Evolutionary conservation across 2,329 filamentous ascomycete genomes (phyloP).

Genomic region (Penicillium rolfsii): DNA sequence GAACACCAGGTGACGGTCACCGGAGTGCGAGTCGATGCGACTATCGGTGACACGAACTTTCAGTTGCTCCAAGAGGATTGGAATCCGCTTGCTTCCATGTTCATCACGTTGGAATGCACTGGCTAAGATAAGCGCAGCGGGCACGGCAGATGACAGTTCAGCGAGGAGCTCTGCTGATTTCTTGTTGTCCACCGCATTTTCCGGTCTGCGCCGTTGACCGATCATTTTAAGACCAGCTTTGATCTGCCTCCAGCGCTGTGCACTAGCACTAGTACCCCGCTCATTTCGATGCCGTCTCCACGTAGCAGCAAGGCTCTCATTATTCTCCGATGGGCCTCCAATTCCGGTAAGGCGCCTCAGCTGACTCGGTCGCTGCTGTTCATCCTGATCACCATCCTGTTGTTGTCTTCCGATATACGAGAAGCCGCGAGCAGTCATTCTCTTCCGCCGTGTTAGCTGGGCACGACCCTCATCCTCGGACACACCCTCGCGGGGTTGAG

Average conservation of each 20-base stretch:
- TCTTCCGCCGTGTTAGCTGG: constrained; percentile 62
- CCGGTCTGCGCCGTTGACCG: constrained; percentile 77
- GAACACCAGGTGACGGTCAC: constrained; percentile 79
- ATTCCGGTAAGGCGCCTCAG: constrained; percentile 67
- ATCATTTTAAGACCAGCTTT: constrained; percentile 85
- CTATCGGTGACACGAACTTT: constrained; percentile 87
- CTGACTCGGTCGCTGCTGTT: constrained; percentile 63
- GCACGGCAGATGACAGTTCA: constrained; percentile 87
- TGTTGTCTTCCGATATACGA: constrained; percentile 53
- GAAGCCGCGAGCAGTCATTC: constrained; percentile 57
- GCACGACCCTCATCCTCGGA: constrained; percentile 77
- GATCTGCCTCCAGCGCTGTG: constrained; percentile 87
- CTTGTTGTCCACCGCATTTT: constrained; percentile 82
- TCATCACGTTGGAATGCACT: constrained; percentile 98
- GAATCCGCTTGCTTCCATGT: constrained; percentile 91
- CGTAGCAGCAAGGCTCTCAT: constrained; percentile 65
- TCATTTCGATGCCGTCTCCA: constrained; percentile 58
- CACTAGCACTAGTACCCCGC: constrained; percentile 70
- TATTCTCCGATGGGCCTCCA: constrained; percentile 64
- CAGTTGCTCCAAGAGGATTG: constrained; percentile 90
- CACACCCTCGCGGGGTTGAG: constrained; percentile 64
- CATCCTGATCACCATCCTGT: constrained; percentile 57
- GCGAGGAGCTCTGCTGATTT: constrained; percentile 97
- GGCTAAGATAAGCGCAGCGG: constrained; percentile 89
- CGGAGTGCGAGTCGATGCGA: constrained; percentile 60